phyloP scores from a whole-genome alignment of 306 rosid genomes.

The Ziziphus jujuba region DNA sequence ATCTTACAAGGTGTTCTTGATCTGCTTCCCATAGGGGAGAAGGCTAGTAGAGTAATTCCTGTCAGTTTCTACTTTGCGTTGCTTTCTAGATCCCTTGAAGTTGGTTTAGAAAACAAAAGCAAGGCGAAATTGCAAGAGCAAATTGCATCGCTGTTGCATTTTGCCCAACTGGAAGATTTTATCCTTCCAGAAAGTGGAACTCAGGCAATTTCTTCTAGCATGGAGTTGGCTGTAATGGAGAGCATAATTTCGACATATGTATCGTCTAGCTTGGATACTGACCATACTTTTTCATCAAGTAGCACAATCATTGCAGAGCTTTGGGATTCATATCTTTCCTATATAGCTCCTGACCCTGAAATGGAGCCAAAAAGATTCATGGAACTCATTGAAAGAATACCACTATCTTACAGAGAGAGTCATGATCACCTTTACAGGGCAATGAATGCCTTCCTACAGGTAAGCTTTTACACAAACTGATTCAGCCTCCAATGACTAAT shows the following conservation, averaged over 20 bases:
- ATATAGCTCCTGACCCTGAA: conserved; percentile 50
- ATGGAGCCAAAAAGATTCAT: conserved; percentile 59
- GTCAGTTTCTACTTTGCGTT: conserved; percentile 77
- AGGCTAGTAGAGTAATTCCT: conserved; percentile 63
- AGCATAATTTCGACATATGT: conserved; percentile 54
- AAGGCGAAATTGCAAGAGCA: conserved; percentile 55
- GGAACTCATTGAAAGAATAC: conserved; percentile 75
- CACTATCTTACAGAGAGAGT: conserved; percentile 51
- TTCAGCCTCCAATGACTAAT: conserved; percentile 5
- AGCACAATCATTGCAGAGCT: conserved; percentile 54
- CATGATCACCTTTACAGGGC: conserved; percentile 76
- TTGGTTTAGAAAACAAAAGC: conserved; percentile 40
- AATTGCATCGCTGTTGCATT: conserved; percentile 59
- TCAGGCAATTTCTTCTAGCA: conserved; percentile 47
- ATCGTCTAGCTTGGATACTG: conserved; percentile 39
- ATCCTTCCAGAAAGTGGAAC: conserved; percentile 46
- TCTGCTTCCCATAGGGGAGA: conserved; percentile 58
- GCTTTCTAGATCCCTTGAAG: conserved; percentile 68
- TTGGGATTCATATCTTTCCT: conserved; percentile 74
- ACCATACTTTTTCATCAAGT: conserved; percentile 40
- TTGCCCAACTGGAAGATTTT: conserved; percentile 62
- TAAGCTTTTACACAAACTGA: conserved; percentile 12
- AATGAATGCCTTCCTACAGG: conserved; percentile 64
- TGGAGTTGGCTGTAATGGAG: conserved; percentile 69
- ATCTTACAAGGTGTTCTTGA: conserved; percentile 73